Conservation (phyloP, 2,329 filamentous ascomycete species). For the Exserohilum turcica region DNA sequence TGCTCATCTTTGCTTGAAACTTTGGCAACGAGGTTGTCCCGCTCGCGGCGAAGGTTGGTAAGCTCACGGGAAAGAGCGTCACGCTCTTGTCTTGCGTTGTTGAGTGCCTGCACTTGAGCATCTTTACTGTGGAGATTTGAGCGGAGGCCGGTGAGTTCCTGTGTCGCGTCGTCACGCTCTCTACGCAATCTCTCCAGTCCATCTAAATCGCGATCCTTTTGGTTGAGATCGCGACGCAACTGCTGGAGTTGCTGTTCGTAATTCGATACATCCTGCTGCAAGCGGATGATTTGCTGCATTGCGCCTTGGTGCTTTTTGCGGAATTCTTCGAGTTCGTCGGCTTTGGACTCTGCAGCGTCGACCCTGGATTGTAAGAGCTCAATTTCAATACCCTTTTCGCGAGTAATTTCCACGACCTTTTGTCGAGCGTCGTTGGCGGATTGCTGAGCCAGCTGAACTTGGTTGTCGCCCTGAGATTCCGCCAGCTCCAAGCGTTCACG, state of each 20-base stretch:
- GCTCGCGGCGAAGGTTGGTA: conserved; percentile 38
- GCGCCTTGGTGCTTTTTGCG: conserved; percentile 43
- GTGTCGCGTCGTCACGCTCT: conserved; percentile 43
- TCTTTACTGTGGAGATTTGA: conserved; percentile 37
- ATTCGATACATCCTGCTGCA: conserved; percentile 33
- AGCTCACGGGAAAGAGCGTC: conserved; percentile 37
- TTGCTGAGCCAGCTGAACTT: conserved; percentile 49
- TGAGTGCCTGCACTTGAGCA: conserved; percentile 40
- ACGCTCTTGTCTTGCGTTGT: conserved; percentile 35
- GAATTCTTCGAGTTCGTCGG: conserved; percentile 45
- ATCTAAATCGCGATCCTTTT: conserved; percentile 41
- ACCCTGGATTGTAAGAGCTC: conserved; percentile 44
- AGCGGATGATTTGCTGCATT: conserved; percentile 41
- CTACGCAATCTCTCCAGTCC: conserved; percentile 32
- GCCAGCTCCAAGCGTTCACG: conserved; percentile 48
- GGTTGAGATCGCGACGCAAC: conserved; percentile 33
- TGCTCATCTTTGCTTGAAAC: conserved; percentile 40
- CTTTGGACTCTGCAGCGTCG: conserved; percentile 41
- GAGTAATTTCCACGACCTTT: conserved; percentile 44
- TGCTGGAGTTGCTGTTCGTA: conserved; percentile 44
- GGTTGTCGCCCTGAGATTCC: conserved; percentile 49
- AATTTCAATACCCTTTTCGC: conserved; percentile 48
- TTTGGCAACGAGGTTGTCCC: conserved; percentile 31
- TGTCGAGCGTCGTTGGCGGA: conserved; percentile 47
- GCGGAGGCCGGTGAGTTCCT: conserved; percentile 39